These are phyloP conservation scores for Vanrija pseudolonga DNA, from an alignment of 1,284 basidiomycete genomes.

Conservation along the genomic window DNA sequence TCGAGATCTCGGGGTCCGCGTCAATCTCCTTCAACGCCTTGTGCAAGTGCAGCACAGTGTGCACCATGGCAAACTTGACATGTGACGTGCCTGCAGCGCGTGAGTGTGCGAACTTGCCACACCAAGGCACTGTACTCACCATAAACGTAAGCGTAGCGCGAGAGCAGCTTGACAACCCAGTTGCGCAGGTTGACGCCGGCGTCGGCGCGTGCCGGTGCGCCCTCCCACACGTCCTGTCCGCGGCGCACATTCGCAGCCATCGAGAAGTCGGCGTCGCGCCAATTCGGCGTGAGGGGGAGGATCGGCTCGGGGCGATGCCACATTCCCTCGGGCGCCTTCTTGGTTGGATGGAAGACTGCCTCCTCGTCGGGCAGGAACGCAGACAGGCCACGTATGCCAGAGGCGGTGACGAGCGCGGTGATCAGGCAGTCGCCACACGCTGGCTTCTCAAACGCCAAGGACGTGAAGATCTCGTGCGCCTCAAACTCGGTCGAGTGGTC, in stretches of 20 bases:
- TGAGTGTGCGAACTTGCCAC: not conserved
- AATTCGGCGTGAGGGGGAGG: constrained; percentile 25
- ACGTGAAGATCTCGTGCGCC: constrained; percentile 33
- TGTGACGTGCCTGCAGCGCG: not conserved
- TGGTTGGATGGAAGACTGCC: constrained; percentile 14
- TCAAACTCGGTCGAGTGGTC: constrained; percentile 7
- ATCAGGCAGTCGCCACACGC: constrained; percentile 48
- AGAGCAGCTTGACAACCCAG: constrained; percentile 40
- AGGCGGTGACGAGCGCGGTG: constrained; percentile 32
- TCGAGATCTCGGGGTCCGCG: constrained; percentile 12
- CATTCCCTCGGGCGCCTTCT: not conserved
- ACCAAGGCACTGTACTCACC: constrained; percentile 16
- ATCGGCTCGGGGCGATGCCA: constrained; percentile 34
- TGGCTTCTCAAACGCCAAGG: constrained; percentile 35
- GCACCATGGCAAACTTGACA: constrained; percentile 23
- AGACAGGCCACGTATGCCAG: constrained; percentile 38
- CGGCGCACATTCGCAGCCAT: constrained; percentile 22
- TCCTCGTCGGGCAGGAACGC: constrained; percentile 40
- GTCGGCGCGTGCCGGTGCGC: constrained; percentile 10
- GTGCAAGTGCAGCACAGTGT: constrained; percentile 16
- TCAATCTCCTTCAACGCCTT: constrained; percentile 12
- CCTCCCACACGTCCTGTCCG: constrained; percentile 36
- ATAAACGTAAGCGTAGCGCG: constrained; percentile 37
- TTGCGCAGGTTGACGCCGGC: constrained; percentile 26
- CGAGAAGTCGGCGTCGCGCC: constrained; percentile 28